phyloP scores from a whole-genome alignment of 2,329 filamentous ascomycete genomes.

The Eurotiales sp. region DNA sequence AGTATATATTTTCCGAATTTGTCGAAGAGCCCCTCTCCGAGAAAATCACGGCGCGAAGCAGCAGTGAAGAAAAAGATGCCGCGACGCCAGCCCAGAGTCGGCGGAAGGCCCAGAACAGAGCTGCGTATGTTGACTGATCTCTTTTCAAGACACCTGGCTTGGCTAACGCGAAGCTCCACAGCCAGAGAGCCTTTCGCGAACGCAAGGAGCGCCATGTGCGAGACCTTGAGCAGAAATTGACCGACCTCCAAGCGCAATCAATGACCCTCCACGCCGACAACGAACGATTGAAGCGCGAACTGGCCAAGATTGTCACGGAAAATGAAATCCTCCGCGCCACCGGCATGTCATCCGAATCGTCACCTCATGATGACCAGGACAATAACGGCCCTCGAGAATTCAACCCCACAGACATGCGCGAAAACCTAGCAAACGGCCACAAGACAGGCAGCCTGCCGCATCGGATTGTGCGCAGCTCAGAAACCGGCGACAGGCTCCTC shows the following conservation, averaged over 20 bases:
- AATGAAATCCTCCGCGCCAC: slow-evolving; percentile 90
- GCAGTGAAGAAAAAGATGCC: slow-evolving; percentile 53
- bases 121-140: slow-evolving; percentile 58
- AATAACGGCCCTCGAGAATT: slow-evolving; percentile 58
- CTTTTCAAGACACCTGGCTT: not conserved
- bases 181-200: slow-evolving; percentile 93
- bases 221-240: slow-evolving; percentile 84
- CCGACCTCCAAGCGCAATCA: slow-evolving; percentile 69
- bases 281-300: slow-evolving; percentile 75
- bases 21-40: slow-evolving; percentile 25
- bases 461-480: slow-evolving; percentile 63
- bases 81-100: slow-evolving; percentile 55
- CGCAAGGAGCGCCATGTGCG: slow-evolving; percentile 93
- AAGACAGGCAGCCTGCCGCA: slow-evolving; percentile 52
- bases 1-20: slow-evolving; percentile 27
- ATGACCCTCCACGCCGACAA: slow-evolving; percentile 75
- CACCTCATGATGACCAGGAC: not conserved
- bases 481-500: slow-evolving; percentile 64
- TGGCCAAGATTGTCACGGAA: slow-evolving; percentile 81
- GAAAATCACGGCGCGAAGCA: slow-evolving; percentile 38
- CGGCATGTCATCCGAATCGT: not conserved
- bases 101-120: slow-evolving; percentile 68
- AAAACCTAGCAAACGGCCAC: slow-evolving; percentile 54
- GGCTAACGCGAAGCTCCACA: slow-evolving; percentile 39
- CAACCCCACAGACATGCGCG: slow-evolving; percentile 69